Evolutionary conservation across 164 flowering plant species (phyloP).

Genomic region (Sextonia rubra): DNA sequence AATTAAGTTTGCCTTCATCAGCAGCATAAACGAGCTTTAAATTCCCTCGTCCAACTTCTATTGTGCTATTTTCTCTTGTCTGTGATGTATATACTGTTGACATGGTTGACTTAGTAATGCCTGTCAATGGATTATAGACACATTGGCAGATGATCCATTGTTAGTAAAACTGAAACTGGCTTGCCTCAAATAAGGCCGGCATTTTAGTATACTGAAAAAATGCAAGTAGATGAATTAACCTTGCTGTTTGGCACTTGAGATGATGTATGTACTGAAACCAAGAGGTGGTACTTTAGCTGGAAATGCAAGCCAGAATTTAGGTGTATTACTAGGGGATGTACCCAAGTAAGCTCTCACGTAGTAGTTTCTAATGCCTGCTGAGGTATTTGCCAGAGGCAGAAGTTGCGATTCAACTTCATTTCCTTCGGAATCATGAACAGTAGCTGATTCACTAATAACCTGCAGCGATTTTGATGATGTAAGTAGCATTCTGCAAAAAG

Average conservation of each 20-base stretch:
- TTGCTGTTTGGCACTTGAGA: constrained; percentile 43
- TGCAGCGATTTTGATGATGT: constrained; percentile 25
- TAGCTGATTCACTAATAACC: constrained; percentile 51
- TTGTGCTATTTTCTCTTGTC: constrained; percentile 24
- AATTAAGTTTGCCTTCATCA: constrained; percentile 56
- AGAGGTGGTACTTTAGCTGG: constrained; percentile 81
- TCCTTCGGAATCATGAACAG: constrained; percentile 68
- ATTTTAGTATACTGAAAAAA: background rate
- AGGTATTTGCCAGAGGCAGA: constrained; percentile 44
- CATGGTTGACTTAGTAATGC: constrained; percentile 44
- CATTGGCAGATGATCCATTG: background rate
- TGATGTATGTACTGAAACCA: constrained; percentile 76
- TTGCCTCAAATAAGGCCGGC: background rate
- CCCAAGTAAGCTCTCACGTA: constrained; percentile 70
- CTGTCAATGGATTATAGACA: constrained; percentile 1
- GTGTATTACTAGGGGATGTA: constrained; percentile 34
- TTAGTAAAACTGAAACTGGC: constrained; percentile 1
- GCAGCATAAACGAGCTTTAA: constrained; percentile 58
- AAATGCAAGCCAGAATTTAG: constrained; percentile 83
- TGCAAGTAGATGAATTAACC: constrained; percentile 28
- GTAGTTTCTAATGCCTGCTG: constrained; percentile 40
- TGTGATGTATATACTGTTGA: constrained; percentile 35
- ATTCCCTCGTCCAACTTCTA: constrained; percentile 82
- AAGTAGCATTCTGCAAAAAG: background rate
- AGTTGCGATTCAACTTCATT: constrained; percentile 65